Percentiles rank a stretch among this genome's conserved stretches.
These are phyloP conservation scores for Lepraria neglecta DNA, from an alignment of 495 filamentous ascomycete genomes.

Conservation along the genomic window DNA sequence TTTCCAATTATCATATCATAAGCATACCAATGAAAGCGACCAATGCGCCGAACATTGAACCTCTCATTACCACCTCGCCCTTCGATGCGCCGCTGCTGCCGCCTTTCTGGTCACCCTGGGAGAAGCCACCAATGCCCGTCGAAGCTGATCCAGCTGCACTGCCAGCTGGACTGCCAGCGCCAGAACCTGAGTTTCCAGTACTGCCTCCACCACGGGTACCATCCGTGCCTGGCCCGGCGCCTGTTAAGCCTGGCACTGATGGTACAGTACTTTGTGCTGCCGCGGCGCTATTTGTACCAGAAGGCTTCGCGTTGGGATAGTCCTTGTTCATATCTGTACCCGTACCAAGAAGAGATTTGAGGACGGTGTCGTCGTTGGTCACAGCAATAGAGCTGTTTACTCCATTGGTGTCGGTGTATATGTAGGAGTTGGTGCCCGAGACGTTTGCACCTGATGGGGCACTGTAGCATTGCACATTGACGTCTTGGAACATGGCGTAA, in stretches of 20 bases:
- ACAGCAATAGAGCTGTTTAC: conserved; percentile 71
- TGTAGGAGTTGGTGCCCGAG: conserved; percentile 60
- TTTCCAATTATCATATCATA: conserved; percentile 39
- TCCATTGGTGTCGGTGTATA: conserved; percentile 58
- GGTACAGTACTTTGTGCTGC: conserved; percentile 34
- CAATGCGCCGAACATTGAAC: conserved; percentile 52
- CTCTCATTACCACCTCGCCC: conserved; percentile 42
- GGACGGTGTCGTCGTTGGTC: conserved; percentile 66
- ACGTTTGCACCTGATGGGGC: conserved; percentile 57
- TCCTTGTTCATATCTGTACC: conserved; percentile 64
- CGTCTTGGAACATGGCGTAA: conserved; percentile 71
- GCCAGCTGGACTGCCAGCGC: conserved; percentile 21
- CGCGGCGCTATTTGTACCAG: conserved; percentile 21
- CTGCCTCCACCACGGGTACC: conserved; percentile 20
- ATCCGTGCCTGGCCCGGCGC: conserved; percentile 36
- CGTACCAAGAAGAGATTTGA: conserved; percentile 70
- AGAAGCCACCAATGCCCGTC: conserved; percentile 30
- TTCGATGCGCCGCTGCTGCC: conserved; percentile 37
- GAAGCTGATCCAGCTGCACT: conserved; percentile 28
- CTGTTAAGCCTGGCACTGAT: conserved; percentile 38
- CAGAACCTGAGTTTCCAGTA: conserved; percentile 21
- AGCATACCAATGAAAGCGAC: conserved; percentile 51
- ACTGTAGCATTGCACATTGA: conserved; percentile 79
- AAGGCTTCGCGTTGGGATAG: conserved; percentile 19
- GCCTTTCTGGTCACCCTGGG: conserved; percentile 29